Evolutionary conservation across 495 filamentous ascomycete species (phyloP).

Genomic region (Staphylotrichum longicolle): DNA sequence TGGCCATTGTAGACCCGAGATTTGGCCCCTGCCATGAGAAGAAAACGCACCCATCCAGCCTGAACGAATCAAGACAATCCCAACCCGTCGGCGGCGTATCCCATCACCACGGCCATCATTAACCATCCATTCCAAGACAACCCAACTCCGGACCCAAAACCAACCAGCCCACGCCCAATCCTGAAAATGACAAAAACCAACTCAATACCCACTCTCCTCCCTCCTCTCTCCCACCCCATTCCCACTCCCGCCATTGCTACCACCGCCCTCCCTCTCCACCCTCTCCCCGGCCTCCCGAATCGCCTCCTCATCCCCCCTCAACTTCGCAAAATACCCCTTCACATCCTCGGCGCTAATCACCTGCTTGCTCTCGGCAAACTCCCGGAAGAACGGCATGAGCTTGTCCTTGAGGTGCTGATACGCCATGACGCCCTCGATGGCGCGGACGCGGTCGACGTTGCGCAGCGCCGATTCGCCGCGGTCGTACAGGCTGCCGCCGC

Average conservation of each 20-base stretch:
- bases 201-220: conserved; percentile 60
- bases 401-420: conserved; percentile 95
- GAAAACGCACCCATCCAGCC: too few species aligned
- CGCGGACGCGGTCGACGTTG: conserved; percentile 84
- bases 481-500: conserved; percentile 72
- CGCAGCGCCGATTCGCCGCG: conserved; percentile 86
- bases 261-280: conserved; percentile 31
- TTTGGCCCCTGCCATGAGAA: too few species aligned
- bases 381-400: conserved; percentile 84
- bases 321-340: conserved; percentile 89
- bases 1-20: too few species aligned
- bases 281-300: conserved; percentile 49
- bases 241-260: conserved; percentile 5
- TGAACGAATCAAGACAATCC: too few species aligned
- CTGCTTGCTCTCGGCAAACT: conserved; percentile 87
- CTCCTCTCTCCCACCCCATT: conserved; percentile 42
- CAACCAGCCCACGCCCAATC: neutral
- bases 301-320: conserved; percentile 76
- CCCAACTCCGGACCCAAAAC: neutral
- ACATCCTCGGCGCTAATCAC: conserved; percentile 91
- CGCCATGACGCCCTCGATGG: conserved; percentile 96
- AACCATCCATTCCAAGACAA: too few species aligned
- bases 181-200: neutral
- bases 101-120: too few species aligned
- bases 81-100: too few species aligned